Percentiles rank a stretch among this genome's conserved stretches.
Conservation (phyloP, 78 protist genomes). For the Dictyostelium capitatum region DNA sequence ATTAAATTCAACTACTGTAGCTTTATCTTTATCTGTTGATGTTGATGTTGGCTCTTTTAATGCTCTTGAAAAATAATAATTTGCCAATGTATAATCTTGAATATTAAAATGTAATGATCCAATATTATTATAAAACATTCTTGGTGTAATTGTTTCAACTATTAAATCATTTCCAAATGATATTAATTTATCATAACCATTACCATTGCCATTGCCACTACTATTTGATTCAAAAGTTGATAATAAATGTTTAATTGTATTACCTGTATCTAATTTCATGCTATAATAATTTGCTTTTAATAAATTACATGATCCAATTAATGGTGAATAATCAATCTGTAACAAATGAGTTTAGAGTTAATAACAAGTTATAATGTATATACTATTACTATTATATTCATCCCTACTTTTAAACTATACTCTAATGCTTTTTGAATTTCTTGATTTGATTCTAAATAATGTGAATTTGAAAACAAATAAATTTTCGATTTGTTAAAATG, state of each 20-base stretch:
- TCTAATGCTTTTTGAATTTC: slow-evolving; percentile 55
- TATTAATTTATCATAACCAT: background rate
- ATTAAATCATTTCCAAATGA: slow-evolving; percentile 72
- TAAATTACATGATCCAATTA: slow-evolving; percentile 47
- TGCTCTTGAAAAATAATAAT: slow-evolving; percentile 49
- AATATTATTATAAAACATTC: slow-evolving; percentile 51
- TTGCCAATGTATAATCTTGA: slow-evolving; percentile 23
- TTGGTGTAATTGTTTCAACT: slow-evolving; percentile 63
- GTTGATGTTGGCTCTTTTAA: background rate
- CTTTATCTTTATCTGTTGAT: background rate
- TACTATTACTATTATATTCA: no score
- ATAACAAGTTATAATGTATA: background rate
- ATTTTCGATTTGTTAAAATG: slow-evolving; percentile 67
- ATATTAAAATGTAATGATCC: slow-evolving; percentile 64
- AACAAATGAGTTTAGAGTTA: background rate
- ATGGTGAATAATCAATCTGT: slow-evolving; percentile 42
- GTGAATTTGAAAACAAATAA: slow-evolving; percentile 41
- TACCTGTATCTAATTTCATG: background rate
- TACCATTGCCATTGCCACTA: background rate
- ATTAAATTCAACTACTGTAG: background rate
- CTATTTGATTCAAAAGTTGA: background rate
- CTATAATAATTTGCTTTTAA: slow-evolving; percentile 61
- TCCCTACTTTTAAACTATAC: slow-evolving; percentile 14
- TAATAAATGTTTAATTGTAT: slow-evolving; percentile 21
- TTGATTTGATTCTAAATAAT: slow-evolving; percentile 19